Evolutionary conservation across 352 stramenopile species (phyloP).

Genomic region (Pythium coloratum): DNA sequence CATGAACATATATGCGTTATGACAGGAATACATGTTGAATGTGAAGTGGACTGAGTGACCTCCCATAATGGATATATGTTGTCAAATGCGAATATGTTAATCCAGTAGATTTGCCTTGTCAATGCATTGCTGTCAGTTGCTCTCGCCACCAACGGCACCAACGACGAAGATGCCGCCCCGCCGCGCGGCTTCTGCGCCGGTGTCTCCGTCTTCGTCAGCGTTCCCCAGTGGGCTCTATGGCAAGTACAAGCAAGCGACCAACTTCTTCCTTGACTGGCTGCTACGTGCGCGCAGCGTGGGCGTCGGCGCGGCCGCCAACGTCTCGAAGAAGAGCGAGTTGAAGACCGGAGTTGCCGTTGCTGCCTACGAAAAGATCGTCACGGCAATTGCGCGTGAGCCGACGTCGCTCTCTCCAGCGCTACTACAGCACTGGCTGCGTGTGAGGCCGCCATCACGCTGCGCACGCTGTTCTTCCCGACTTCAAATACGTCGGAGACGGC

Average conservation of each 20-base stretch:
- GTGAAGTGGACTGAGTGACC: no score
- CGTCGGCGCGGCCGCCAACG: not conserved
- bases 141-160: not conserved
- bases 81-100: not conserved
- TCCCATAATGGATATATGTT: not conserved
- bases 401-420: not conserved
- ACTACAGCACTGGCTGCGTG: not conserved
- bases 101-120: not conserved
- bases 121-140: not conserved
- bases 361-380: not conserved
- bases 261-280: not conserved
- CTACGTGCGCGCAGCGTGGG: not conserved
- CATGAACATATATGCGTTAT: no score
- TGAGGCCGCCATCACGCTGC: not conserved
- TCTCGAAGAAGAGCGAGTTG: not conserved
- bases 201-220: not conserved
- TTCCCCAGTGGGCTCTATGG: not conserved
- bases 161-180: not conserved
- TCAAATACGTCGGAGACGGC: not conserved
- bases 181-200: not conserved
- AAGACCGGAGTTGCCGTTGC: not conserved
- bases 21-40: no score
- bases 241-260: not conserved
- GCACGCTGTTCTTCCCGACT: not conserved
- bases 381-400: not conserved